Evolutionary conservation across 371 early-diverging fungal genomes (phyloP).

Genomic region (Mucor ambiguus): DNA sequence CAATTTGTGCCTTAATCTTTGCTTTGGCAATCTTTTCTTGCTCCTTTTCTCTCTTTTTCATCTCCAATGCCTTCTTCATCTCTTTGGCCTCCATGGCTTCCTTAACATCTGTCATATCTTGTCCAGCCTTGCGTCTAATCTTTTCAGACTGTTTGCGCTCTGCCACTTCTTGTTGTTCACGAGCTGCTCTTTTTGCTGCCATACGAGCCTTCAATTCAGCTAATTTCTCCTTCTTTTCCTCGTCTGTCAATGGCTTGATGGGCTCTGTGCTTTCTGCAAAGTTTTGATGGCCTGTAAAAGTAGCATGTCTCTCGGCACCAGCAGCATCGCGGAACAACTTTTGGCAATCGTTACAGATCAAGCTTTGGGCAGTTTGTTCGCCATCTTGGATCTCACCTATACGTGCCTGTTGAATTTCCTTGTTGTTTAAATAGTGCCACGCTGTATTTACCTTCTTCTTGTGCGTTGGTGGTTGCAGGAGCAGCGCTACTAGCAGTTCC

Average conservation of each 20-base stretch:
- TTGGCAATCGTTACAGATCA: constrained; percentile 88
- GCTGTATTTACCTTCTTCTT: constrained; percentile 37
- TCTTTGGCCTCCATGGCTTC: constrained; percentile 75
- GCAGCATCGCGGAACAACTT: constrained; percentile 81
- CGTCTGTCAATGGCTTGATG: constrained; percentile 86
- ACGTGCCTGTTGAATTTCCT: neutral
- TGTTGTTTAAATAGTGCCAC: neutral
- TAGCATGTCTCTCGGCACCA: constrained; percentile 84
- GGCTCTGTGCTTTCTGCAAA: constrained; percentile 86
- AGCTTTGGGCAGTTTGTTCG: constrained; percentile 72
- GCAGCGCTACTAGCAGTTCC: constrained; percentile 28
- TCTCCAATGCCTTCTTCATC: constrained; percentile 72
- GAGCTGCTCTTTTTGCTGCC: constrained; percentile 68
- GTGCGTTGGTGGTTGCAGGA: constrained; percentile 10
- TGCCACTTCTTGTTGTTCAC: constrained; percentile 65
- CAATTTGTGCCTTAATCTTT: constrained; percentile 85
- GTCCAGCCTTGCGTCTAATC: constrained; percentile 80
- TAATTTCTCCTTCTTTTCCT: constrained; percentile 81
- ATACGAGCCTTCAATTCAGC: constrained; percentile 75
- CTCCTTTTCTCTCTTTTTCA: constrained; percentile 79
- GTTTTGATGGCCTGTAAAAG: constrained; percentile 80
- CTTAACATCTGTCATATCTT: constrained; percentile 75
- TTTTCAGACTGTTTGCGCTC: constrained; percentile 76
- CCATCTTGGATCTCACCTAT: constrained; percentile 71
- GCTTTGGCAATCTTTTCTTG: constrained; percentile 76